Base-by-base conservation (phyloP, 148 eudicot species). In the Oxyria digyna region DNA sequence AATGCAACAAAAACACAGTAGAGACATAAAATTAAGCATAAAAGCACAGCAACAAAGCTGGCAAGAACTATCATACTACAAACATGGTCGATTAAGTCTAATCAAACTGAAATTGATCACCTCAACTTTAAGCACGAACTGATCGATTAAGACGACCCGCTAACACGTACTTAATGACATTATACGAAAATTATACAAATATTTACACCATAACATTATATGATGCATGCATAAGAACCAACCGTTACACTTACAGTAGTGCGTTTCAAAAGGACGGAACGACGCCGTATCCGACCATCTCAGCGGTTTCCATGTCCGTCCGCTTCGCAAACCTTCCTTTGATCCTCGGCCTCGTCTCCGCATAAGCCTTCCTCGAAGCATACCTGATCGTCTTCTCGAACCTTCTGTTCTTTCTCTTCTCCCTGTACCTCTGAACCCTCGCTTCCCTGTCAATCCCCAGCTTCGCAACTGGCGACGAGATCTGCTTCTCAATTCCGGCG, bases 301-400 rank as follows among this genome's bases (percentile, higher is more conserved):
- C 81, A 29, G 63, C 72, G 21, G 81, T 62, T 45, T 77, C 80
- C 23, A 72, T 73, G 15, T 87, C 90, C 2, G 89, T 17, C 1
- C 95, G 82, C 81, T 91, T 91, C 6, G 96, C 97, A 35, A 88
- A 91, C 9, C 92, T 80, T 17, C 97, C 96, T 52, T 91, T 87
- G 80, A 91, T 86, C 63, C 91, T 77, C 5, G 89, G 97, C n/a
- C 94, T 73, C 2, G 91, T 91, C 75, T 91, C 97, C 0, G 94
- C 97, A 40, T 91, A 91, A 31, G 94, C 97, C 77, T 87, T 87
- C 31, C 94, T 75, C 6, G 97, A 91, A 0, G 97, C 91, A 59
- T 91, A 87, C 21, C 94, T 78, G 55, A 91, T 91, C 1, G 94
- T 91, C 78, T 91, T 91, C 78, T 91, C 94, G 45, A 91, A 91